phyloP scores from a whole-genome alignment of 371 early-diverging fungal genomes.

The Blastocladiella emersonii region DNA sequence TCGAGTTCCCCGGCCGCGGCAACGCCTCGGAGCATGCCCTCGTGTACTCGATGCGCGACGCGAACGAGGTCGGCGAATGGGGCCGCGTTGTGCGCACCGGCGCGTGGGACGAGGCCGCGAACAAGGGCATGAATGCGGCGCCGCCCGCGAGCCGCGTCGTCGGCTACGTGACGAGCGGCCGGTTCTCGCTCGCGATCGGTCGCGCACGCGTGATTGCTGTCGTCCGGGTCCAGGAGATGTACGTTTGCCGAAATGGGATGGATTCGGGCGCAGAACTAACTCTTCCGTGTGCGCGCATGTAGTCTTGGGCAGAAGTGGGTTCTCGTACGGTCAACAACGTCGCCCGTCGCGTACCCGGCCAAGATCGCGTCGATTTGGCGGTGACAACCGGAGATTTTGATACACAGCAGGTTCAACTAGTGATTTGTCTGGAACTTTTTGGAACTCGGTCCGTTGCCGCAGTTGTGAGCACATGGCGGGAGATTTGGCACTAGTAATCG shows the following conservation, averaged over 20 bases:
- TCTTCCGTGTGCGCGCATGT: too few relatives aligned
- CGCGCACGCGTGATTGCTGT: slow-evolving; percentile 29
- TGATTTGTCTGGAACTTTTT: too few relatives aligned
- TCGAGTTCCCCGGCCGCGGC: slow-evolving; percentile 24
- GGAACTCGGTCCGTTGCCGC: too few relatives aligned
- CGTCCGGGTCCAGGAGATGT: slow-evolving; percentile 25
- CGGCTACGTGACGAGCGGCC: slow-evolving; percentile 36
- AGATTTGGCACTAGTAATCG: too few relatives aligned
- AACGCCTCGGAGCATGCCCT: slow-evolving; percentile 20
- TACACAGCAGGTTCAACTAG: too few relatives aligned
- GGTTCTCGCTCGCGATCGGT: slow-evolving; percentile 30
- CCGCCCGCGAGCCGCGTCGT: slow-evolving; percentile 12
- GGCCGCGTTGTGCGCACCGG: not conserved
- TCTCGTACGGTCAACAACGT: not conserved
- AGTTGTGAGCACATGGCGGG: too few relatives aligned
- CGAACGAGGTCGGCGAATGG: slow-evolving; percentile 6
- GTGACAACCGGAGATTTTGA: too few relatives aligned
- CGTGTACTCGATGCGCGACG: slow-evolving; percentile 13
- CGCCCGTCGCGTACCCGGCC: not conserved
- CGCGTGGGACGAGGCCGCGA: slow-evolving; percentile 1
- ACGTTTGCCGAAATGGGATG: slow-evolving; percentile 9
- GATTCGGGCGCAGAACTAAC: too few relatives aligned
- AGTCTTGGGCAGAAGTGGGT: too few relatives aligned
- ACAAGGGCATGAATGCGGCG: not conserved
- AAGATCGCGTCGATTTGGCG: not conserved